Conservation (phyloP, 129 eudicot species). For the Centaurea solstitialis region DNA sequence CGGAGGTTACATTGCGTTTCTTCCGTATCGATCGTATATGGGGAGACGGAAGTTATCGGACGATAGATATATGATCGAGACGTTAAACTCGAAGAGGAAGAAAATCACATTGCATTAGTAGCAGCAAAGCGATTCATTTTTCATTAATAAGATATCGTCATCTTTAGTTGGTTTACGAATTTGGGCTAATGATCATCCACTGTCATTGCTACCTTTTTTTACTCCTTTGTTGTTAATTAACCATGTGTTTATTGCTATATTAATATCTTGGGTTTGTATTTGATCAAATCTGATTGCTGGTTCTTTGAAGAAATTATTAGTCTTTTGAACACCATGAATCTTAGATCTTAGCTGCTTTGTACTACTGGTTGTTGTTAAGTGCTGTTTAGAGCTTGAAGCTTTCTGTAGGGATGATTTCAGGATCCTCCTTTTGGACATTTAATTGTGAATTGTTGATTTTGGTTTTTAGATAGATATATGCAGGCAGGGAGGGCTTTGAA, state of each 20-base stretch:
- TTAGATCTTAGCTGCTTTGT: background rate
- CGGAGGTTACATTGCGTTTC: slow-evolving; percentile 49
- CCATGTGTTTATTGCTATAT: background rate
- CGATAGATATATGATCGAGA: slow-evolving; percentile 2
- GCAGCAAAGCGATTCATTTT: background rate
- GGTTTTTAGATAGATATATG: background rate
- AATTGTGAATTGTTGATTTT: background rate
- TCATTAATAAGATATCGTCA: background rate
- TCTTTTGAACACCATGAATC: background rate
- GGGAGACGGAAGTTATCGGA: background rate
- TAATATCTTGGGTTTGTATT: background rate
- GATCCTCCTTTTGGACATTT: background rate
- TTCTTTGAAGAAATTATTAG: background rate
- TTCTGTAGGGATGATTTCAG: background rate
- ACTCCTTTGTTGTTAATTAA: background rate
- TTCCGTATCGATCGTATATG: slow-evolving; percentile 2
- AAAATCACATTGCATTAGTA: slow-evolving; percentile 5
- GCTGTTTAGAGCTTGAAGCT: background rate
- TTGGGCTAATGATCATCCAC: background rate
- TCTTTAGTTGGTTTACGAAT: background rate
- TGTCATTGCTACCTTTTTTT: slow-evolving; percentile 27
- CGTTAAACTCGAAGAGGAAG: slow-evolving; percentile 20
- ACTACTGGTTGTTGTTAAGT: background rate
- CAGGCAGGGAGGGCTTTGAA: background rate
- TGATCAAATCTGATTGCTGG: background rate